A percentile compares a stretch with the other conserved stretches of the same genome.
Conservation (phyloP, 495 filamentous ascomycete genomes). For the Apiosordaria backusii region DNA sequence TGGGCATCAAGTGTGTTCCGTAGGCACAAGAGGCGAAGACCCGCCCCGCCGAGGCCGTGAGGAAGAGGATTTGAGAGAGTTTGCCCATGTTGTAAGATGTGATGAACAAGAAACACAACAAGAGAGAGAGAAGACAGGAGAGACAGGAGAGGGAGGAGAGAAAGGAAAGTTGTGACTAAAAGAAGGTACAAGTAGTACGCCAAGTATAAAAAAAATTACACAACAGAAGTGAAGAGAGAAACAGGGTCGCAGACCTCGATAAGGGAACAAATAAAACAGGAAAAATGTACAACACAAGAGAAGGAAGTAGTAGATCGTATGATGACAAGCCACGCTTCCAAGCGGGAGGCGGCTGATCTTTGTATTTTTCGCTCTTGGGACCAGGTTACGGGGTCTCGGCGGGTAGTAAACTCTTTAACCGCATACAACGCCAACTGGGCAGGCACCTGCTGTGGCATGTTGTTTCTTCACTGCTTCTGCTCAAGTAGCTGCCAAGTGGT, state of each 20-base stretch:
- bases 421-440: neutral
- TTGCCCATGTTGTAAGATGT: constrained; percentile 3
- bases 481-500: neutral
- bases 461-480: neutral
- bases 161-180: constrained; percentile 1
- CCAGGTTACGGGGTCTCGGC: neutral
- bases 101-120: neutral
- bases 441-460: neutral
- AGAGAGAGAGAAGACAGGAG: neutral
- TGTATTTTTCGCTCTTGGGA: neutral
- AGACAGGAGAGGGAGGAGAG: neutral
- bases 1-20: constrained; percentile 34
- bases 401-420: neutral
- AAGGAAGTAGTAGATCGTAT: neutral
- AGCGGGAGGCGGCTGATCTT: constrained; percentile 5
- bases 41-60: constrained; percentile 28
- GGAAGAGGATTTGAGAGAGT: constrained; percentile 22
- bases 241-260: constrained; percentile 7
- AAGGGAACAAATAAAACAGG: neutral
- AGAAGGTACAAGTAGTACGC: neutral
- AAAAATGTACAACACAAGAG: neutral
- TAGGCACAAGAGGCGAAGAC: constrained; percentile 30
- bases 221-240: neutral
- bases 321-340: neutral
- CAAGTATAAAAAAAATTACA: neutral